These are phyloP conservation scores for Rhipidocladum racemiflorum DNA, from an alignment of 176 grass and related monocot species.

Conservation along the genomic window DNA sequence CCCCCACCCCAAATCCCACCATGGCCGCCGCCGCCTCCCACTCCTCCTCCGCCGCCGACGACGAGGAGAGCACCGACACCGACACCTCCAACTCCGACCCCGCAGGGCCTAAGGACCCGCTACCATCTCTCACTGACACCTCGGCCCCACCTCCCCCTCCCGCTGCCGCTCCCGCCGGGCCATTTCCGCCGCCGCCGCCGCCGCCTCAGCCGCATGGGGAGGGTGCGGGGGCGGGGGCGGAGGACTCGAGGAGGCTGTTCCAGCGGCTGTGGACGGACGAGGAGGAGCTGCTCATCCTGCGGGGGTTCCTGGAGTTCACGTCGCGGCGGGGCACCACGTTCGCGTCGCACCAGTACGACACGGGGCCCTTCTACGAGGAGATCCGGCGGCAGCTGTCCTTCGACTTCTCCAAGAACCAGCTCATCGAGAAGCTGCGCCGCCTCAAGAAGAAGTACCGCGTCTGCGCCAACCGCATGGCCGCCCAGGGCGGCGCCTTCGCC, in stretches of 20 bases:
- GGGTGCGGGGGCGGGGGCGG: not conserved
- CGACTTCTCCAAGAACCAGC: slow-evolving; percentile 88
- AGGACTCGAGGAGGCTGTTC: slow-evolving; percentile 85
- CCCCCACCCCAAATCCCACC: slow-evolving; percentile 23
- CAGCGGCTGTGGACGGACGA: slow-evolving; percentile 92
- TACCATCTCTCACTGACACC: slow-evolving; percentile 11
- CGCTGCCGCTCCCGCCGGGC: not conserved
- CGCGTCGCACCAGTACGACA: slow-evolving; percentile 95
- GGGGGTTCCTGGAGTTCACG: slow-evolving; percentile 84
- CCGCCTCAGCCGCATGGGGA: not conserved
- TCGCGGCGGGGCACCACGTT: slow-evolving; percentile 82
- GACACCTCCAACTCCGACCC: slow-evolving; percentile 24
- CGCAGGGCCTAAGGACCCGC: not conserved
- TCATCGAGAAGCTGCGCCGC: slow-evolving; percentile 92
- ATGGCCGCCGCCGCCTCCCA: slow-evolving; percentile 41
- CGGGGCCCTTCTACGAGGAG: slow-evolving; percentile 85
- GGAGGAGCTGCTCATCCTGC: slow-evolving; percentile 83
- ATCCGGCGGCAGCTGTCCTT: slow-evolving; percentile 65
- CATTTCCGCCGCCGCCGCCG: not conserved
- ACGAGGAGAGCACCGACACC: slow-evolving; percentile 49
- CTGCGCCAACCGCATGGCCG: slow-evolving; percentile 50
- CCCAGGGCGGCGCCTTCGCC: slow-evolving; percentile 48
- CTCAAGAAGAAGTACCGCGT: slow-evolving; percentile 95
- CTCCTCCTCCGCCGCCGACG: slow-evolving; percentile 34
- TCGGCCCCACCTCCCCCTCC: not conserved